phyloP scores from a whole-genome alignment of 805 yeast genomes.

The Saccharomycopsis sp. region DNA sequence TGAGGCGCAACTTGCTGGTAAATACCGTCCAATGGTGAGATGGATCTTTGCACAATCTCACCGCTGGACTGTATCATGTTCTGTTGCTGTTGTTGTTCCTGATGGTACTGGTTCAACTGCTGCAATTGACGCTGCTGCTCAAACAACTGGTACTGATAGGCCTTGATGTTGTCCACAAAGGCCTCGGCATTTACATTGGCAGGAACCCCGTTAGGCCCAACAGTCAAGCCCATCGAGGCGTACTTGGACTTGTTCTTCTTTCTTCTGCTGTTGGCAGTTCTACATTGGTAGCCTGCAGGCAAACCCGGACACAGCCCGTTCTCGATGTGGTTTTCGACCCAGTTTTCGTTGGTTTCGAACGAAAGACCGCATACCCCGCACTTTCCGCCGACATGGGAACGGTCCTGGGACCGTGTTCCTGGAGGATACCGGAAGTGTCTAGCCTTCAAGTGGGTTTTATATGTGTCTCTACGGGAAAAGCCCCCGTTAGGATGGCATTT shows the following conservation, averaged over 20 bases:
- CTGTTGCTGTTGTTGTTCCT: constrained; percentile 6
- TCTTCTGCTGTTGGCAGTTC: constrained; percentile 31
- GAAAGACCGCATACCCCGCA: constrained; percentile 70
- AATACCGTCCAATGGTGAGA: constrained; percentile 17
- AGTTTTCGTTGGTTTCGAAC: constrained; percentile 67
- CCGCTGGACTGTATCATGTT: neutral
- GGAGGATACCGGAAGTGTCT: constrained; percentile 83
- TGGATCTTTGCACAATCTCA: constrained; percentile 17
- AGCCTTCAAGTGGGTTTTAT: constrained; percentile 84
- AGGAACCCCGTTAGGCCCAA: constrained; percentile 5
- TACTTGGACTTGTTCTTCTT: constrained; percentile 25
- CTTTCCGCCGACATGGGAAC: constrained; percentile 59
- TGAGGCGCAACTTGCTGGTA: constrained; percentile 8
- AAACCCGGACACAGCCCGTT: constrained; percentile 56
- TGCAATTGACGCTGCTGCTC: constrained; percentile 18
- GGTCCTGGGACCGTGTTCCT: constrained; percentile 75
- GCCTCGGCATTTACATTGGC: constrained; percentile 3
- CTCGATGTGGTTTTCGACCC: constrained; percentile 75
- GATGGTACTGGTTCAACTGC: constrained; percentile 10
- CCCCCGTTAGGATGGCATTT: constrained; percentile 79
- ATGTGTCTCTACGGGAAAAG: constrained; percentile 86
- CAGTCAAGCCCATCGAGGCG: constrained; percentile 1
- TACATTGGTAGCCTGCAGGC: constrained; percentile 33
- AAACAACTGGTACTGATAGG: constrained; percentile 17
- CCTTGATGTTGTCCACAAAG: constrained; percentile 14